Evolutionary conservation across 768 basidiomycete genomes (phyloP).

Genomic region (Trametes elegans): DNA sequence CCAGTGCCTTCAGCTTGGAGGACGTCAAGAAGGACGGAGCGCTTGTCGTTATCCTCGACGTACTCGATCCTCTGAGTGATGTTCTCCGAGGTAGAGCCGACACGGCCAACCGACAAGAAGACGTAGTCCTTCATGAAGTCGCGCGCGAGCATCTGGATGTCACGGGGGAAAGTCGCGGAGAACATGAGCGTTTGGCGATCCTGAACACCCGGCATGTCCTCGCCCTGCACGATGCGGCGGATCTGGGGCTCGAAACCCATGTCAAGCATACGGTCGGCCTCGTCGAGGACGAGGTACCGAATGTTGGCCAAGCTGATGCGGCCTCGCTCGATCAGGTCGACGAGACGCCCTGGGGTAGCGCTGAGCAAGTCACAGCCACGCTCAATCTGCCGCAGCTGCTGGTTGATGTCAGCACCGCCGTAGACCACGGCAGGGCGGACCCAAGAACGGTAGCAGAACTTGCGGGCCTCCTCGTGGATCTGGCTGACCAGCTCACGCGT

Average conservation of each 20-base stretch:
- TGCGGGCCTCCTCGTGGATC: constrained; percentile 98
- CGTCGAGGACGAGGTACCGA: constrained; percentile 96
- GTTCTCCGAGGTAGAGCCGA: constrained; percentile 98
- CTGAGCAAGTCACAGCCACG: constrained; percentile 96
- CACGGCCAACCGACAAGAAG: constrained; percentile 97
- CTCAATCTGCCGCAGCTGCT: constrained; percentile 91
- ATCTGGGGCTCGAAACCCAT: constrained; percentile 99
- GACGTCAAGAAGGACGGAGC: constrained; percentile 93
- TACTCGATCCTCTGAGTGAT: constrained; percentile 99
- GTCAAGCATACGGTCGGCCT: constrained; percentile 99
- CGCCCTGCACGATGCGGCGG: constrained; percentile 94
- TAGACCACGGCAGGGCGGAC: constrained; percentile 98
- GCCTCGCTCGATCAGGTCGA: constrained; percentile 97
- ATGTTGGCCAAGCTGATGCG: constrained; percentile 95
- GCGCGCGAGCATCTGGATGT: constrained; percentile 94
- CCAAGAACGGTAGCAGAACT: constrained; percentile 99
- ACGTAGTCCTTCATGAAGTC: constrained; percentile 99
- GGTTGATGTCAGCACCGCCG: constrained; percentile 97
- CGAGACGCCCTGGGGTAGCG: constrained; percentile 97
- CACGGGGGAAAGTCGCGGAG: constrained; percentile 97
- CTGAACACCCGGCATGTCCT: constrained; percentile 93
- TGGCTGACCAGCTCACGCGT: constrained; percentile 99
- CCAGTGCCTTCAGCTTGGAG: constrained; percentile 76
- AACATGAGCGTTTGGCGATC: constrained; percentile 99
- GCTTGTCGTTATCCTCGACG: constrained; percentile 96